A percentile compares a stretch with the other conserved stretches of the same genome.
Evolutionary conservation across 1,139 yeast genomes (phyloP).

Genomic region (Hyphopichia burtonii): DNA sequence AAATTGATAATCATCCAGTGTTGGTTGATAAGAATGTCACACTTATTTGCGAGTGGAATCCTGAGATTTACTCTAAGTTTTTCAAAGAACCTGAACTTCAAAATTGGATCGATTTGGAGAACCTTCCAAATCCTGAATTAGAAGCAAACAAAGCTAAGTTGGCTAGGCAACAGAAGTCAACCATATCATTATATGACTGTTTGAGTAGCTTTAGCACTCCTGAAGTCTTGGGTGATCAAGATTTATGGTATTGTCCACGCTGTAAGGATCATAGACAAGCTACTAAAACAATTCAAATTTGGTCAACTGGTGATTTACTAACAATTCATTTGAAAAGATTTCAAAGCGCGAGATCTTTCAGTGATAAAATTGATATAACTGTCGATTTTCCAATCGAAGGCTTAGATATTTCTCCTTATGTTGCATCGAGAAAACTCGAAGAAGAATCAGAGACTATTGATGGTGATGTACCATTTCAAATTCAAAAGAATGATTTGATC

Average conservation of each 20-base stretch:
- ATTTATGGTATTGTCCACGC: conserved; percentile 90
- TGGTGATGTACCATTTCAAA: conserved; percentile 3
- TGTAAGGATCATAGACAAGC: conserved; percentile 92
- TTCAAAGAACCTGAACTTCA: conserved; percentile 48
- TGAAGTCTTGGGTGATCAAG: conserved; percentile 85
- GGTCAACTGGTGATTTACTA: conserved; percentile 89
- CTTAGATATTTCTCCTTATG: conserved; percentile 64
- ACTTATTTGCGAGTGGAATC: conserved; percentile 73
- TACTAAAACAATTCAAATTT: conserved; percentile 83
- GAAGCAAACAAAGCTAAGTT: conserved; percentile 43
- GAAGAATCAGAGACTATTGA: conserved; percentile 23
- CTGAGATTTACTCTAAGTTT: conserved; percentile 44
- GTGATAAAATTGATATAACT: conserved; percentile 84
- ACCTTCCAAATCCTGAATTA: conserved; percentile 52
- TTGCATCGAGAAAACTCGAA: conserved; percentile 32
- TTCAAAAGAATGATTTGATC: conserved; percentile 26
- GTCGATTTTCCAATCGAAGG: conserved; percentile 89
- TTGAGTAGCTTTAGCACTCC: conserved; percentile 72
- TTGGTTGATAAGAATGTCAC: conserved; percentile 41
- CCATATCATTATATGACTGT: conserved; percentile 71
- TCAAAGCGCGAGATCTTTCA: conserved; percentile 78
- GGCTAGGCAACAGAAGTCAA: conserved; percentile 42
- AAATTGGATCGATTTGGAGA: conserved; percentile 54
- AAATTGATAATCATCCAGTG: conserved; percentile 17
- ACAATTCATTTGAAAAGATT: conserved; percentile 90